Evolutionary conservation across 805 yeast species (phyloP).

Genomic region (Allodekkera sacchari): DNA sequence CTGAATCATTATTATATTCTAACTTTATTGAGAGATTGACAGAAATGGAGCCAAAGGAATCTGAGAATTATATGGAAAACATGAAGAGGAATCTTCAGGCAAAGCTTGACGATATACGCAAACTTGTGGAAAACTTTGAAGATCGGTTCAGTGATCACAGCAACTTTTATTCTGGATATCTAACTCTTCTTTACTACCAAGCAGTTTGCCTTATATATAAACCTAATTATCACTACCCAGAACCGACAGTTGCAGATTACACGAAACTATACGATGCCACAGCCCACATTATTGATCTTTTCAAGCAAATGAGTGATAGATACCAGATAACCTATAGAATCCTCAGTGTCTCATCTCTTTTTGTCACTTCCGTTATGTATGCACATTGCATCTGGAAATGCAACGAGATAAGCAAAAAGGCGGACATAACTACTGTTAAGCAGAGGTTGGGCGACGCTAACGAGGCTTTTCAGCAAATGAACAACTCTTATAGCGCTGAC

Average conservation of each 20-base stretch:
- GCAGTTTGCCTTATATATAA: conserved; percentile 1
- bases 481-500: neutral
- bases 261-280: conserved; percentile 1
- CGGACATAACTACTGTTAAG: neutral
- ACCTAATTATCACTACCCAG: neutral
- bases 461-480: neutral
- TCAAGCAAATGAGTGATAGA: conserved; percentile 1
- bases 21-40: neutral
- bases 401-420: neutral
- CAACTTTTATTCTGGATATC: conserved; percentile 1
- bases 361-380: neutral
- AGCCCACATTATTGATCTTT: neutral
- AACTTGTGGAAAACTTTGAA: neutral
- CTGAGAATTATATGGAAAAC: neutral
- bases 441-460: neutral
- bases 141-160: neutral
- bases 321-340: neutral
- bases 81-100: neutral
- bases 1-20: neutral
- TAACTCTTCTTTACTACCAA: conserved; percentile 1
- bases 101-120: neutral
- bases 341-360: conserved; percentile 1
- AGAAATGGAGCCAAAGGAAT: neutral
- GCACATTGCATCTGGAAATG: conserved; percentile 1
- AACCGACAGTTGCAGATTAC: neutral